phyloP scores from a whole-genome alignment of 495 filamentous ascomycete genomes.

The Neurospora sp. region DNA sequence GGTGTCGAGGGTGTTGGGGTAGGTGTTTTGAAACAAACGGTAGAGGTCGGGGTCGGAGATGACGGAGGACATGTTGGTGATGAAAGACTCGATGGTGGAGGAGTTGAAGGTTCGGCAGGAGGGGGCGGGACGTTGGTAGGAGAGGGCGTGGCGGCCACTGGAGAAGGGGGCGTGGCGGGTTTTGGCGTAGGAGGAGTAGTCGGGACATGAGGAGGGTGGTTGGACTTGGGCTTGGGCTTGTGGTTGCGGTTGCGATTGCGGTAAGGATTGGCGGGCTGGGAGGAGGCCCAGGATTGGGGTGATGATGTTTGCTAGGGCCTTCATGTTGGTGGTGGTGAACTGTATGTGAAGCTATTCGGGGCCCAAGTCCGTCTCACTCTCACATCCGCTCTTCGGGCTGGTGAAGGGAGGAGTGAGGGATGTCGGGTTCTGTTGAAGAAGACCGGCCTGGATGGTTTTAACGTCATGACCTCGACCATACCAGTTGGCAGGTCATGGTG shows the following conservation, averaged over 20 bases:
- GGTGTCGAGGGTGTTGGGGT: slow-evolving; percentile 60
- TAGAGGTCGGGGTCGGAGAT: slow-evolving; percentile 56
- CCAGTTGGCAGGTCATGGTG: neutral
- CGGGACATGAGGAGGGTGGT: slow-evolving; percentile 30
- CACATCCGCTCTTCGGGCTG: neutral
- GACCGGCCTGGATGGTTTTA: neutral
- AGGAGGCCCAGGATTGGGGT: neutral
- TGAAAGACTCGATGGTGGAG: slow-evolving; percentile 41
- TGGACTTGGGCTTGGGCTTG: neutral
- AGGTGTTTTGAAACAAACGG: slow-evolving; percentile 55
- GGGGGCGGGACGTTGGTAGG: slow-evolving; percentile 45
- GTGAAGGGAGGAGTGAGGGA: neutral
- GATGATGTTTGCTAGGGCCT: neutral
- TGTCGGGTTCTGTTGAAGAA: neutral
- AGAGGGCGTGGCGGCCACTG: slow-evolving; percentile 34
- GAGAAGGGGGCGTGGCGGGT: slow-evolving; percentile 36
- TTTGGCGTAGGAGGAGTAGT: slow-evolving; percentile 42
- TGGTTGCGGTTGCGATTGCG: neutral
- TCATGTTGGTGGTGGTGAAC: neutral
- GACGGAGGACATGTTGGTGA: slow-evolving; percentile 34
- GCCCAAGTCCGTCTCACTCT: neutral
- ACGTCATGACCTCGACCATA: neutral
- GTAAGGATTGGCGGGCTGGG: neutral
- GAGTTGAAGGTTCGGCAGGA: slow-evolving; percentile 54
- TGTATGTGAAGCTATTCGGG: neutral